These are phyloP conservation scores for Starmerella roubikii DNA, from an alignment of 805 yeast species.

Conservation along the genomic window DNA sequence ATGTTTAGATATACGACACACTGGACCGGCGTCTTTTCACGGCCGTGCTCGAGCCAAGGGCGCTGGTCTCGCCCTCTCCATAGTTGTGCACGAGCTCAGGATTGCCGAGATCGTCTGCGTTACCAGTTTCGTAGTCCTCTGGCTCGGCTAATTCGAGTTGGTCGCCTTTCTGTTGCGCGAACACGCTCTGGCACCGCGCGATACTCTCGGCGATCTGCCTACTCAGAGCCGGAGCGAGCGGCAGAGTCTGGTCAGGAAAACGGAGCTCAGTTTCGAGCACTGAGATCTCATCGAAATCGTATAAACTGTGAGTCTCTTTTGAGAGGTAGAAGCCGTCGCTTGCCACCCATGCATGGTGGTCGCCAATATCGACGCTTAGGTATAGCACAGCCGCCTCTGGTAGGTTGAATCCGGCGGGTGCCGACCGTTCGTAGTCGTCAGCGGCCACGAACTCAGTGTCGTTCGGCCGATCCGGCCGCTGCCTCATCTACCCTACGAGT, in stretches of 20 bases:
- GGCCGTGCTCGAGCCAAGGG: slow-evolving; percentile 8
- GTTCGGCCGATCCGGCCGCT: too few species aligned
- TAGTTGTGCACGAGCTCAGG: slow-evolving; percentile 1
- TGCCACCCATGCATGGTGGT: slow-evolving; percentile 18
- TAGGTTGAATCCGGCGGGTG: slow-evolving; percentile 26
- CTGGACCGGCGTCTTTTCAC: slow-evolving; percentile 9
- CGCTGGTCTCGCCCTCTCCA: slow-evolving; percentile 4
- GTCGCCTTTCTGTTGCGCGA: neutral
- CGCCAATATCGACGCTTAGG: neutral
- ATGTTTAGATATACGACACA: too few species aligned
- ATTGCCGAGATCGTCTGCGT: slow-evolving; percentile 16
- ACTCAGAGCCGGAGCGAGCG: neutral
- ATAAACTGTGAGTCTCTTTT: neutral
- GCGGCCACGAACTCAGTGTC: slow-evolving; percentile 21
- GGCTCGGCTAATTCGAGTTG: slow-evolving; percentile 13
- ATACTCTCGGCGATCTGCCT: slow-evolving; percentile 1
- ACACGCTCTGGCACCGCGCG: slow-evolving; percentile 3
- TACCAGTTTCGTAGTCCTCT: slow-evolving; percentile 13
- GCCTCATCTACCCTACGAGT: neutral
- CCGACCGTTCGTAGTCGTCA: slow-evolving; percentile 23
- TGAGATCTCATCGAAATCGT: slow-evolving; percentile 1
- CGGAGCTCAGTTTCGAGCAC: neutral
- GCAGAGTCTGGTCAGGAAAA: neutral
- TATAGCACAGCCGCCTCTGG: slow-evolving; percentile 26
- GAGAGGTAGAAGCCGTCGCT: slow-evolving; percentile 20